Conservation (phyloP, 257 asterid species). For the Schizonepeta tenuifolia region DNA sequence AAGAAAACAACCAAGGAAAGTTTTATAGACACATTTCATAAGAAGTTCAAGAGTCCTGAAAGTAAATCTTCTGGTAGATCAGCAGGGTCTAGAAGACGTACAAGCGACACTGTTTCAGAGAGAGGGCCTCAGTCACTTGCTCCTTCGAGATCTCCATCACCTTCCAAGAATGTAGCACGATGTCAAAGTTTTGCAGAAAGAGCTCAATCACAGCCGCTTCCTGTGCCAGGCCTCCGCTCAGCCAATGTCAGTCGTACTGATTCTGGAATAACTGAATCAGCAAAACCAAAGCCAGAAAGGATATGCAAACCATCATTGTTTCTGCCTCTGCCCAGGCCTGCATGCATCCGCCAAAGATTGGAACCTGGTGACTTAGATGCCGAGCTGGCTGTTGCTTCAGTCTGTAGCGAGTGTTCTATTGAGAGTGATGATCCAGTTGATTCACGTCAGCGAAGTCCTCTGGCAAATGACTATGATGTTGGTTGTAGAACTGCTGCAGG, state of each 20-base stretch:
- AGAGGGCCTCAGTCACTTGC: slow-evolving; percentile 77
- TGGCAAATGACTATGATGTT: slow-evolving; percentile 75
- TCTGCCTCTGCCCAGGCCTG: slow-evolving; percentile 81
- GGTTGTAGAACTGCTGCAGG: slow-evolving; percentile 75
- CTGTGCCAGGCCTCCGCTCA: slow-evolving; percentile 69
- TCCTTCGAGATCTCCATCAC: slow-evolving; percentile 81
- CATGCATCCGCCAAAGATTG: slow-evolving; percentile 70
- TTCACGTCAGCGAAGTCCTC: slow-evolving; percentile 75
- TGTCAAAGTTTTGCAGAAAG: slow-evolving; percentile 93
- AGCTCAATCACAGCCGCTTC: slow-evolving; percentile 86
- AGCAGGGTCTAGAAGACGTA: slow-evolving; percentile 76
- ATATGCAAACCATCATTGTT: slow-evolving; percentile 64
- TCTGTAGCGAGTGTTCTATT: slow-evolving; percentile 81
- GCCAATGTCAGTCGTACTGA: slow-evolving; percentile 58
- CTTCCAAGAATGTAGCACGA: slow-evolving; percentile 81
- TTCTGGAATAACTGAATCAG: slow-evolving; percentile 64
- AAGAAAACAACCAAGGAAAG: slow-evolving; percentile 82
- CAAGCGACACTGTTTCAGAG: slow-evolving; percentile 73
- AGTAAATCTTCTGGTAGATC: slow-evolving; percentile 69
- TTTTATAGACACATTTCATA: slow-evolving; percentile 77
- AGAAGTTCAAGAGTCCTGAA: slow-evolving; percentile 80
- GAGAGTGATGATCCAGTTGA: slow-evolving; percentile 86
- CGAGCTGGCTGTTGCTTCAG: slow-evolving; percentile 68
- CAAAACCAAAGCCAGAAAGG: slow-evolving; percentile 62
- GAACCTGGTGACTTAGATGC: slow-evolving; percentile 77